Evolutionary conservation across 2,329 filamentous ascomycete genomes (phyloP), one percentile per base, ranked within the genome.

Genomic region (Pezicula carpinea): DNA sequence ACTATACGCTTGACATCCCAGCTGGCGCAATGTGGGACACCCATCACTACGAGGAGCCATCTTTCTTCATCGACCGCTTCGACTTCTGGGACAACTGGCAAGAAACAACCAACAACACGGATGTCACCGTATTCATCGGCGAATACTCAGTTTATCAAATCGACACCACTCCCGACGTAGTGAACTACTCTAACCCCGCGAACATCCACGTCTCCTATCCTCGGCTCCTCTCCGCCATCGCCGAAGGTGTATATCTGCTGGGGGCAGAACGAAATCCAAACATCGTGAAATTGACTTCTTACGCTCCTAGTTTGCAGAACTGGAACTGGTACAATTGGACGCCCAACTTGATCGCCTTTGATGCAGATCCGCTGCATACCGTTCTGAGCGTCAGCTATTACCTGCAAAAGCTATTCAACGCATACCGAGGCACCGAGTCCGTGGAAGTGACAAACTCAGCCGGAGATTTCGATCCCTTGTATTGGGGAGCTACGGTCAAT

Each of bases 241-340:
- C 55, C 14, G 56, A 58, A 34, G 56, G 49, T 6, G 51, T 58
- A 14, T 57, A 57, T 23, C 21, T 58, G 14, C 43, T 58, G 4
- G 56, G 56, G 3, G 49, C 48, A 3, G 54, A 58, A 49, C 54
- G 65, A 18, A 69, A 69, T 47, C 64, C 64, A 3, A 63, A 69
- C 41, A 56, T 66, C 3, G 61, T 69, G 2, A 59, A 61, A 43
- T 59, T 67, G 57, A 61, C 58, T 2, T 57, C 59, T 4, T 69
- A 68, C 48, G 65, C 67, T 5, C 66, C 66, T 0, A 47, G 66
- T 38, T 34, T 69, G 21, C 60, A 67, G 52, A 62, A 68, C 43
- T 65, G 47, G 59, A 60, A 39, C 58, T 58, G 33, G 58, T 59
- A n/a, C 51, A 64, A 55, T 32, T 53, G 53, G 54, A 52, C 50